A percentile compares a stretch with the other conserved stretches of the same genome.
Evolutionary conservation across 2,329 filamentous ascomycete species (phyloP).

Genomic region (Camillea tinctor): DNA sequence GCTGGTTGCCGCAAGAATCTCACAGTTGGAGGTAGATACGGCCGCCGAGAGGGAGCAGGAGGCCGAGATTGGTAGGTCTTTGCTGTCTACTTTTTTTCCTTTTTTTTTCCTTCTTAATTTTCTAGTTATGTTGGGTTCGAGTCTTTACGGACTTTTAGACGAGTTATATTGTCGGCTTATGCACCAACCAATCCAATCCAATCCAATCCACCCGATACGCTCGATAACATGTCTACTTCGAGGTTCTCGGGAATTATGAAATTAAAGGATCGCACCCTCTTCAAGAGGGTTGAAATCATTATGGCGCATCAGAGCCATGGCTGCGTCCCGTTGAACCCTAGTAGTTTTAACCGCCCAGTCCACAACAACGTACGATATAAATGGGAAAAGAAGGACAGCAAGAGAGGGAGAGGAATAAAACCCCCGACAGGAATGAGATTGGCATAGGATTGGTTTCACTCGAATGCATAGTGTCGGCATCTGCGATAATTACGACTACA

Average conservation of each 20-base stretch:
- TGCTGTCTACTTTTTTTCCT: neutral
- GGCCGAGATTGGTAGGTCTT: conserved; percentile 80
- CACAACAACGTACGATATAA: neutral
- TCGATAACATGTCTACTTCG: neutral
- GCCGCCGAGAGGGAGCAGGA: conserved; percentile 95
- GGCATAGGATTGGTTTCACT: neutral
- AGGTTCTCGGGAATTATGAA: neutral
- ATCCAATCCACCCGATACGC: too few species aligned
- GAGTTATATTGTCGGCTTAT: neutral
- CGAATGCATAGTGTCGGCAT: neutral
- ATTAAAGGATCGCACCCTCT: neutral
- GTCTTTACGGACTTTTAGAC: neutral
- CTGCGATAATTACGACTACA: neutral
- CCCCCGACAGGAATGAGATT: neutral
- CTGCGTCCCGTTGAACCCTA: neutral
- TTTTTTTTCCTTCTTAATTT: too few species aligned
- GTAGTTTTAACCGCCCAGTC: neutral
- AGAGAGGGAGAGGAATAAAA: too few species aligned
- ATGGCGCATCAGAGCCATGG: neutral
- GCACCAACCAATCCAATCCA: neutral
- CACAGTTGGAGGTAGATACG: conserved; percentile 89
- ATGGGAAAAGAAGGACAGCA: too few species aligned
- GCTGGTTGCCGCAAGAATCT: conserved; percentile 88
- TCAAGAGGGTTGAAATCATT: neutral
- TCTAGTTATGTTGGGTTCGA: neutral